These are phyloP conservation scores for Dacryopinax spathularia DNA, from an alignment of 768 basidiomycete genomes.

Conservation along the genomic window DNA sequence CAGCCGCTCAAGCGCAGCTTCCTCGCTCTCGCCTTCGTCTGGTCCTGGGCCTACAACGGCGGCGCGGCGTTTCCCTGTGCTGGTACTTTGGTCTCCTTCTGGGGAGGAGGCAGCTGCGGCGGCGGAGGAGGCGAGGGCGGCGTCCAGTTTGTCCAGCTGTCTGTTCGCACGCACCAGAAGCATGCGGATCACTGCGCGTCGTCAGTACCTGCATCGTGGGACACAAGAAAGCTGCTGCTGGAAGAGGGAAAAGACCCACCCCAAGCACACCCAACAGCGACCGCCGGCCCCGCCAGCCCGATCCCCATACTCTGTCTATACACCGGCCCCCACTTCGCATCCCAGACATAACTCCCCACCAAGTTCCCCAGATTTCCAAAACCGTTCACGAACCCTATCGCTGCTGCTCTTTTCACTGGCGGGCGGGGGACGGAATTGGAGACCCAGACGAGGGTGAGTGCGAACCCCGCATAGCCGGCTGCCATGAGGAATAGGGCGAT, in stretches of 20 bases:
- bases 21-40: slow-evolving; percentile 30
- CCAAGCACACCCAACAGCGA: slow-evolving; percentile 22
- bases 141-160: slow-evolving; percentile 37
- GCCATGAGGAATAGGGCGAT: slow-evolving; percentile 53
- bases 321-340: slow-evolving; percentile 6
- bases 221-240: not conserved
- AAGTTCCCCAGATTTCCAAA: slow-evolving; percentile 13
- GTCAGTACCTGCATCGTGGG: not conserved
- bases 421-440: slow-evolving; percentile 47
- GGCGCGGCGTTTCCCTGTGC: not conserved
- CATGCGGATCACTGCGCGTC: slow-evolving; percentile 28
- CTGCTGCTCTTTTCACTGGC: slow-evolving; percentile 41
- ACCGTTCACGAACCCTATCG: slow-evolving; percentile 51
- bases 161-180: slow-evolving; percentile 39
- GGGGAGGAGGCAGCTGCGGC: not conserved
- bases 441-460: slow-evolving; percentile 45
- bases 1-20: slow-evolving; percentile 35
- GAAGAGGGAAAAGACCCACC: slow-evolving; percentile 18
- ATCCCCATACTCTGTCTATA: slow-evolving; percentile 4
- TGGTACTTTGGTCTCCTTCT: not conserved
- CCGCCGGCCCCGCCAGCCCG: not conserved
- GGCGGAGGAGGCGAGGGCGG: slow-evolving; percentile 3
- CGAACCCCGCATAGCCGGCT: slow-evolving; percentile 30
- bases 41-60: no score
- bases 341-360: not conserved